Conservation (phyloP, 2,329 filamentous ascomycete species). For the Exophiala alcalophila region DNA sequence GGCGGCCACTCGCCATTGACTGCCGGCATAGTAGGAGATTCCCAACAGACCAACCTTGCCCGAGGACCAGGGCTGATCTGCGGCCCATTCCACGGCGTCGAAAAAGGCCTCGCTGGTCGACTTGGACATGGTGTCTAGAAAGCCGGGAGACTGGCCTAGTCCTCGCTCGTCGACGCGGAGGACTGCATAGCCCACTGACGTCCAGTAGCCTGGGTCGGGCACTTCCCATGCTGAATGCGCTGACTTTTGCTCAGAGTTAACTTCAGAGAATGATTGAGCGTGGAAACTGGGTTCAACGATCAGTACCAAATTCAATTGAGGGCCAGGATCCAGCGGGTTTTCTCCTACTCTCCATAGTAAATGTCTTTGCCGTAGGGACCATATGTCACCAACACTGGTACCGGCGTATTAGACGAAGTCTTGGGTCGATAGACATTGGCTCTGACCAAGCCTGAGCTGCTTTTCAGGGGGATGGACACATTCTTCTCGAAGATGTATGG, state of each 20-base stretch:
- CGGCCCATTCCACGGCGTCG: conserved; percentile 53
- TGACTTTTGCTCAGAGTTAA: conserved; percentile 46
- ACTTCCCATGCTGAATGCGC: conserved; percentile 59
- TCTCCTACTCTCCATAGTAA: conserved; percentile 45
- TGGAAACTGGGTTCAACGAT: conserved; percentile 3
- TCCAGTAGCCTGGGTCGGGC: conserved; percentile 58
- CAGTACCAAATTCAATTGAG: not conserved
- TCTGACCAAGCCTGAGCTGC: conserved; percentile 43
- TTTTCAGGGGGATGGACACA: conserved; percentile 45
- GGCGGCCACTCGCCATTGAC: conserved; percentile 56
- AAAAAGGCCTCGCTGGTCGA: conserved; percentile 53
- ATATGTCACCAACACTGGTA: conserved; percentile 66
- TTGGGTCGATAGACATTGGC: conserved; percentile 52
- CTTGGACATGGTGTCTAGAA: conserved; percentile 53
- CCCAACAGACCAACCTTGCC: conserved; percentile 53
- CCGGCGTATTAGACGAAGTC: conserved; percentile 41
- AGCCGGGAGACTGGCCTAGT: conserved; percentile 51
- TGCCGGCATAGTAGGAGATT: conserved; percentile 53
- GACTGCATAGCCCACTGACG: conserved; percentile 52
- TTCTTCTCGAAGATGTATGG: conserved; percentile 53
- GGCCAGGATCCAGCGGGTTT: too few relatives aligned
- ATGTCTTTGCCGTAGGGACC: conserved; percentile 74
- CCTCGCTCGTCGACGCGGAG: conserved; percentile 37
- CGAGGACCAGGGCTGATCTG: conserved; percentile 50
- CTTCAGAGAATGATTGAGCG: conserved; percentile 12